Evolutionary conservation across 257 asterid genomes (phyloP), one percentile per base, ranked within the genome.

Genomic region (Nicotiana obtusifolia): DNA sequence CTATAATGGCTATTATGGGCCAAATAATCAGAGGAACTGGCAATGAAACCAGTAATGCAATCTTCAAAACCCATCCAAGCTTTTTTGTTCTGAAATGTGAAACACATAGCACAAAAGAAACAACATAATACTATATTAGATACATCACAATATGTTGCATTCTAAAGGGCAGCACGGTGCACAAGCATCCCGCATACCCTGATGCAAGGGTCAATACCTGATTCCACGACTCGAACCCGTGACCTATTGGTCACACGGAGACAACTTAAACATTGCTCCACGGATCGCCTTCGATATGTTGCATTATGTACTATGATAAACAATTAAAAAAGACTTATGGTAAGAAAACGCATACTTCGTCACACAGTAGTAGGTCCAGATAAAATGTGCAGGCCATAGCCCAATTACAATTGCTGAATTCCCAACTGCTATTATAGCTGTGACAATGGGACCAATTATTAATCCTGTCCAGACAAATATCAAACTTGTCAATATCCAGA

Each of bases 291-390:
- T 41, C 49, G 2, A 41, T 8, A 41, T 41, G 13, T 41, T 41
- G 35, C 53, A 56, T 30, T 56, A 41, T 15, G 24, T 24, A n/a
- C 24, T 53, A 31, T 60, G 9, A 8, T 41, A 5, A 61, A 7
- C 61, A 62, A 61, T 49, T 26, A 10, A 61, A 68, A 1, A 22
- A 44, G 64, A 60, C 64, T n/a, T 20, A 20, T 44, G 6, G 22
- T 44, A 54, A 65, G 52, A 44, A 44, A 31, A 30, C 41, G 78
- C 90, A 53, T 85, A 95, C 98, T 88, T 92, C 62, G 91, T 87
- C 30, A 93, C 90, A 80, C 97, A 95, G 85, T 86, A 92, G 87
- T 87, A 91, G 10, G 98, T 93, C 99, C 97, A 95, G 61, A 95
- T 62, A 57, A 88, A 91, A 89, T 95, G 99, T 20, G 98, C 98